Evolutionary conservation across 129 eudicot species (phyloP).

Genomic region (Pseudognaphalium luteoalbum): DNA sequence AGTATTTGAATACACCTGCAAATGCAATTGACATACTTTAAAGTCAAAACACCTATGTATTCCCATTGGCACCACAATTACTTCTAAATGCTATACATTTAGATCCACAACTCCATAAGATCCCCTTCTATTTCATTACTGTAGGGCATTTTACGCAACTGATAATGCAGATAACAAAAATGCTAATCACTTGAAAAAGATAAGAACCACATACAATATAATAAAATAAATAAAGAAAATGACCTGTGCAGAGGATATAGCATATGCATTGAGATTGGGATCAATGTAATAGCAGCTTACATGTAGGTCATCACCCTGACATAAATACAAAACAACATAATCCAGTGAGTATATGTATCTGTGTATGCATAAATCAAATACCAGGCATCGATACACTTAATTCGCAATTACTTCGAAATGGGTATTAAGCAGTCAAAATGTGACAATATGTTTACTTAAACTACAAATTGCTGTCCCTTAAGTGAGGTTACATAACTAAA

Average conservation of each 20-base stretch:
- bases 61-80: not conserved
- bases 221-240: not conserved
- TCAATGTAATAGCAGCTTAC: slow-evolving; percentile 96
- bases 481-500: no score
- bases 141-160: not conserved
- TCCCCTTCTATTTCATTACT: not conserved
- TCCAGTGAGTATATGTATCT: not conserved
- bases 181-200: not conserved
- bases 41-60: not conserved
- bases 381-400: not conserved
- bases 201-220: not conserved
- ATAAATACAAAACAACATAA: slow-evolving; percentile 12
- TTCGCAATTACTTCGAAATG: not conserved
- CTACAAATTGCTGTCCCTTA: no score
- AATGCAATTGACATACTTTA: slow-evolving; percentile 1
- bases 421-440: not conserved
- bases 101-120: not conserved
- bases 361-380: not conserved
- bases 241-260: slow-evolving; percentile 94
- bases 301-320: slow-evolving; percentile 82
- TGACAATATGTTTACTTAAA: no score
- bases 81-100: slow-evolving; percentile 1
- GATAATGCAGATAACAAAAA: not conserved
- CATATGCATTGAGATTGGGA: slow-evolving; percentile 69
- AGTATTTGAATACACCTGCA: slow-evolving; percentile 90